A percentile compares a stretch with the other conserved stretches of the same genome.
phyloP scores from a whole-genome alignment of 345 rosid genomes.

The Acer negundo region DNA sequence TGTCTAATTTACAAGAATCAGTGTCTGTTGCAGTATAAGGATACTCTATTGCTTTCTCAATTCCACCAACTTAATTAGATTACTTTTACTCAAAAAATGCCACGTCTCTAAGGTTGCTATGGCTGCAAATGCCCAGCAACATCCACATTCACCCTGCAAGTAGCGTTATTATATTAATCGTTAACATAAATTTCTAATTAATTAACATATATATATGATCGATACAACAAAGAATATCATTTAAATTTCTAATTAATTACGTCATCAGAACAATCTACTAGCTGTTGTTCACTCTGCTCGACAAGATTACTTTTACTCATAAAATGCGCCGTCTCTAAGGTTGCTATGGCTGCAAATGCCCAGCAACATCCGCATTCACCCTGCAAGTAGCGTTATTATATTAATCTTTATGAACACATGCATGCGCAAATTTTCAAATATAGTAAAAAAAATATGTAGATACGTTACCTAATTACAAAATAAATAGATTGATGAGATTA shows the following conservation, averaged over 20 bases:
- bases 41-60: slow-evolving; percentile 80
- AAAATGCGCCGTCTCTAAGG: slow-evolving; percentile 89
- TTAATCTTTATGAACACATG: too few relatives aligned
- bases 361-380: slow-evolving; percentile 91
- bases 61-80: slow-evolving; percentile 52
- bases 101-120: slow-evolving; percentile 93
- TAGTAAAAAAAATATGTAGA: too few relatives aligned
- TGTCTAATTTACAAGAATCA: slow-evolving; percentile 75
- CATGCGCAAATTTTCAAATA: too few relatives aligned
- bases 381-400: slow-evolving; percentile 27
- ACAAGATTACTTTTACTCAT: slow-evolving; percentile 80
- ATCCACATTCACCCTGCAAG: slow-evolving; percentile 73
- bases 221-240: too few relatives aligned
- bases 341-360: slow-evolving; percentile 88
- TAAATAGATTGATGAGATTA: too few relatives aligned
- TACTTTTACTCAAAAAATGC: slow-evolving; percentile 54
- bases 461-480: too few relatives aligned
- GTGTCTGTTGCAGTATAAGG: slow-evolving; percentile 77
- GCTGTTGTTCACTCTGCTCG: slow-evolving; percentile 96
- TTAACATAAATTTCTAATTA: too few relatives aligned
- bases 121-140: slow-evolving; percentile 94
- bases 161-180: neutral
- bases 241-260: slow-evolving; percentile 29
- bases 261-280: slow-evolving; percentile 95
- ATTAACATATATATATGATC: too few relatives aligned